Percentiles rank a stretch among this genome's conserved stretches.
phyloP scores from a whole-genome alignment of 2,329 filamentous ascomycete species.

The Cytospora leucostoma region DNA sequence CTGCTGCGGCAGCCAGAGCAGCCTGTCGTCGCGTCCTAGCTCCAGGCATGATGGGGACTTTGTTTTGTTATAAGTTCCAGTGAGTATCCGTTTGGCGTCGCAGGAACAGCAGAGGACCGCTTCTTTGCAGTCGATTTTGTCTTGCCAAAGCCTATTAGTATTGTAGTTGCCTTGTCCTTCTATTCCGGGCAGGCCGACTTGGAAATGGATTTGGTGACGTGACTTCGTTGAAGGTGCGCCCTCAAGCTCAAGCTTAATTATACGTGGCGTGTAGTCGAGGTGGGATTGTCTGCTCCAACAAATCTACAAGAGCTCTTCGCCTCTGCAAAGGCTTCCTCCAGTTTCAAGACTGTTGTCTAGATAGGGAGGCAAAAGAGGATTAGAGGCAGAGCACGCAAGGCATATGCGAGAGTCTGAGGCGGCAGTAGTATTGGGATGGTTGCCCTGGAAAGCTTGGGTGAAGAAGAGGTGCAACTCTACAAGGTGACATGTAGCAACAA shows the following conservation, averaged over 20 bases:
- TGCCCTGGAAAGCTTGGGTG: not conserved
- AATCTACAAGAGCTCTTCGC: not conserved
- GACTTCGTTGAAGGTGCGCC: not conserved
- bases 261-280: conserved; percentile 14
- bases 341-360: not conserved
- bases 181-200: conserved; percentile 12
- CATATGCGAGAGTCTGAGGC: conserved; percentile 9
- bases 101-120: conserved; percentile 1
- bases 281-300: not conserved
- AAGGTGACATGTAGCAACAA: not conserved
- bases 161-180: not conserved
- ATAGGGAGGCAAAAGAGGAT: not conserved
- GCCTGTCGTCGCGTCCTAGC: conserved; percentile 32
- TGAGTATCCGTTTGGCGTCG: not conserved
- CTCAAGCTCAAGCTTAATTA: not conserved
- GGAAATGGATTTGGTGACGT: conserved; percentile 12
- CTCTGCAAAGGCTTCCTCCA: not conserved
- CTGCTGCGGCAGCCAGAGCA: conserved; percentile 27
- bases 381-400: conserved; percentile 6
- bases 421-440: not conserved
- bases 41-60: conserved; percentile 26
- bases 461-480: not conserved
- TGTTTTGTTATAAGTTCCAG: not conserved
- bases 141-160: conserved; percentile 5
- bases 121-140: conserved; percentile 8